Evolutionary conservation across 2,329 filamentous ascomycete species (phyloP), one percentile per base, ranked within the genome.

Genomic region (Endothia cerciana): DNA sequence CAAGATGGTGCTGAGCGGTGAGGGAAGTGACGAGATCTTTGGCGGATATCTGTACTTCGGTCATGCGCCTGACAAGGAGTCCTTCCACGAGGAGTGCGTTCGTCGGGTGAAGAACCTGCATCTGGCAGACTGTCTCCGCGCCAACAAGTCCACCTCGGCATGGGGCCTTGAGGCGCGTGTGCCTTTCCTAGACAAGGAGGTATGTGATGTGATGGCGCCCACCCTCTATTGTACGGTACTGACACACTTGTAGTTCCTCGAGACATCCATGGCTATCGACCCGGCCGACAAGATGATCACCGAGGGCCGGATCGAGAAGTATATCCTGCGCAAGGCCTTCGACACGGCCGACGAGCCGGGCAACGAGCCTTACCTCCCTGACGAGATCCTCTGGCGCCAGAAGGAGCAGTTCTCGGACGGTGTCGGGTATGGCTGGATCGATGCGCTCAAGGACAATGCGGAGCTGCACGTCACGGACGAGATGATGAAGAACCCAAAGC

Each of bases 351-450:
- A 94, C 75, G 91, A 97, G 80, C 93, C 94, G 19, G 89, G 85
- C 58, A 87, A 85, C 59, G 81, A 91, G 77, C 89, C 95, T 11
- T 99, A 98, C 82, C 88, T 99, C n/a, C 95, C 96, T 8, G 90
- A 97, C 22, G 89, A 94, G 77, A 99, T 99, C 73, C 89, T 99
- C 65, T 99, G 93, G 91, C 87, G 96, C 77, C 96, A 99, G 81
- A 99, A 99, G 88, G 95, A 99, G 83, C 95, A 99, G 82, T 99
- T 99, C 84, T 96, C 91, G 66, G 96, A 99, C 74, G 96, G 95
- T 77, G 95, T 99, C 65, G 95, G 95, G 65, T 99, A 99, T 82
- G 94, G 95, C 70, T 99, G 95, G 95, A 99, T 99, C 76, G 95
- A 99, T 75, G 91, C 90, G 7, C 88, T 99, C 74, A 98, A 97